Evolutionary conservation across 805 yeast species (phyloP).

Genomic region (Jamesozyma jinghongensis): DNA sequence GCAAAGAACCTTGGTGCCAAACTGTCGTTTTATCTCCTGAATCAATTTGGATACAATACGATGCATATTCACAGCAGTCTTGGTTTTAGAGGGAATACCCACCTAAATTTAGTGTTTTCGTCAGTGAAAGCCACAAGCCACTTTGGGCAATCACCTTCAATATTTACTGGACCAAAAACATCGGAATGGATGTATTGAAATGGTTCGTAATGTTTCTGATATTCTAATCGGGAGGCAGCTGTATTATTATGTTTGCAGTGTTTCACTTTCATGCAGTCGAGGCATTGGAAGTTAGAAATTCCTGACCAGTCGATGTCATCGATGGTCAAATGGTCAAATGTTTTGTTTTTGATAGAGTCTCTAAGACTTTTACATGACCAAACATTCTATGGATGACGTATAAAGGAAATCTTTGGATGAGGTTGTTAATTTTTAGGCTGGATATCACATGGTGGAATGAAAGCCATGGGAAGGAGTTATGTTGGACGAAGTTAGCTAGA

Average conservation of each 20-base stretch:
- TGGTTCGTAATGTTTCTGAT: constrained; percentile 1
- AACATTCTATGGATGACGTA: neutral
- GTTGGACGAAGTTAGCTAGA: neutral
- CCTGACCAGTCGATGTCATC: constrained; percentile 11
- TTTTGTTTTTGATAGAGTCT: neutral
- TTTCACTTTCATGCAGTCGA: constrained; percentile 58
- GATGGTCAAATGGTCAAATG: neutral
- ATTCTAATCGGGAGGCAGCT: constrained; percentile 58
- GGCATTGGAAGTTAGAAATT: constrained; percentile 54
- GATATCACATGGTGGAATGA: neutral
- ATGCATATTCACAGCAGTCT: too few species aligned
- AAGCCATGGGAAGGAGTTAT: neutral
- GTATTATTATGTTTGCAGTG: constrained; percentile 49
- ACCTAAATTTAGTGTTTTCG: too few species aligned
- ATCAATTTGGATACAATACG: too few species aligned
- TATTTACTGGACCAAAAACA: neutral
- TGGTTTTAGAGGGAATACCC: too few species aligned
- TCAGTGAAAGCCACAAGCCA: too few species aligned
- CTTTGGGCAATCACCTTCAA: too few species aligned
- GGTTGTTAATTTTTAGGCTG: neutral
- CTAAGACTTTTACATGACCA: constrained; percentile 3
- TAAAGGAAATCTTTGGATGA: neutral
- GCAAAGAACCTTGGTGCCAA: too few species aligned
- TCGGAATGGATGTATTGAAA: constrained; percentile 1
- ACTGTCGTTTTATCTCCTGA: too few species aligned